Evolutionary conservation across 2,329 filamentous ascomycete genomes (phyloP).

Genomic region (Sclerotinia subarctica): DNA sequence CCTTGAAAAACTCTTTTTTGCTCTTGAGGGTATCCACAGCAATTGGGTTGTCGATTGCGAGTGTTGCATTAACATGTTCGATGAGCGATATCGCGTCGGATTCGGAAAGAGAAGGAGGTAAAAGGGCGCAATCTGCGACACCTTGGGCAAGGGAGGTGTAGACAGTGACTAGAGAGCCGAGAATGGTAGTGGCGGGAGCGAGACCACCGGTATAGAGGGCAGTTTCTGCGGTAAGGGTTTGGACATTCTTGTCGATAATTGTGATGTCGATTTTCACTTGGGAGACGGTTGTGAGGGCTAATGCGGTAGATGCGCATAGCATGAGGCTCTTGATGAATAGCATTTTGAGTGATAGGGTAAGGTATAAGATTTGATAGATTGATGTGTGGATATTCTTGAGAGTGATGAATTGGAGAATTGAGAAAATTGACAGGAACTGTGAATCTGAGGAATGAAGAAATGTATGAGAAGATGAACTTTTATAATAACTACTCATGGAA

Average conservation of each 20-base stretch:
- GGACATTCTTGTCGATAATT: background rate
- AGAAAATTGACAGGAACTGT: background rate
- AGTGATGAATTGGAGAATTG: background rate
- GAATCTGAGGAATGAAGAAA: background rate
- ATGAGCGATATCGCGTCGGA: background rate
- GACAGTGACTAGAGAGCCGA: background rate
- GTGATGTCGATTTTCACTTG: background rate
- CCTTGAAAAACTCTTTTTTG: background rate
- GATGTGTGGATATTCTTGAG: background rate
- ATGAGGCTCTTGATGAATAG: background rate
- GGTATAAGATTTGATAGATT: background rate
- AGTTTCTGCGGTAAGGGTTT: background rate
- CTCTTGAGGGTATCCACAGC: background rate
- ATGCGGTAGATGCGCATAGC: background rate
- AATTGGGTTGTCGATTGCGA: background rate
- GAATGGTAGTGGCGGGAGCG: background rate
- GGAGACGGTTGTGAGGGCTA: background rate
- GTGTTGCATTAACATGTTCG: background rate
- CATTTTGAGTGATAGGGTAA: background rate
- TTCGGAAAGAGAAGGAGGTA: background rate
- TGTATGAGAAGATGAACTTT: background rate
- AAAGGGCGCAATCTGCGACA: background rate
- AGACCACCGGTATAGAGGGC: background rate
- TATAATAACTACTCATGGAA: background rate
- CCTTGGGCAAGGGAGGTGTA: background rate